Evolutionary conservation across 2,329 filamentous ascomycete genomes (phyloP).

Genomic region (Meredithiella fracta): DNA sequence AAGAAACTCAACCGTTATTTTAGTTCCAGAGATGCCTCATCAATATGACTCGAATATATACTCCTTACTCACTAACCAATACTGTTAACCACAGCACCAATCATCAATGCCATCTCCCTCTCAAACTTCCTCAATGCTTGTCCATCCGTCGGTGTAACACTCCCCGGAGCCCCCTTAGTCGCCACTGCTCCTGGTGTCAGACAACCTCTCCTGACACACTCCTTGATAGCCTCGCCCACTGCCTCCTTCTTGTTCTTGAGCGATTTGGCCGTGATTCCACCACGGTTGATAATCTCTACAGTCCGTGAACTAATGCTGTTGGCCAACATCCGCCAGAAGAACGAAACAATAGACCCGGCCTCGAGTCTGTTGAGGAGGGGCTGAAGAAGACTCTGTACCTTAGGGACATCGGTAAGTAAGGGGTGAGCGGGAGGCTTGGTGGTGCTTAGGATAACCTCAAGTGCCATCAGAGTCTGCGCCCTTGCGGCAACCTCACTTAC

Average conservation of each 20-base stretch:
- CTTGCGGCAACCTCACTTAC: slow-evolving; percentile 65
- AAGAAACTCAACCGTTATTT: not conserved
- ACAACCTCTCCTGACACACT: slow-evolving; percentile 67
- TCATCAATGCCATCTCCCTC: slow-evolving; percentile 87
- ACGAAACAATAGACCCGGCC: slow-evolving; percentile 70
- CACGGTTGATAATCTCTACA: slow-evolving; percentile 67
- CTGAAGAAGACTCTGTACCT: not conserved
- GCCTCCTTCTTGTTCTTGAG: slow-evolving; percentile 57
- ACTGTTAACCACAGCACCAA: slow-evolving; percentile 57
- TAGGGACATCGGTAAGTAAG: slow-evolving; percentile 29
- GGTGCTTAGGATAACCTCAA: slow-evolving; percentile 59
- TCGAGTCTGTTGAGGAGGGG: slow-evolving; percentile 60
- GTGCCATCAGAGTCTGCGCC: slow-evolving; percentile 80
- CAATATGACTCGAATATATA: not conserved
- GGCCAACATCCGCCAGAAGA: slow-evolving; percentile 86
- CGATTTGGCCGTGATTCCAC: slow-evolving; percentile 70
- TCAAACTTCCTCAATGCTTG: slow-evolving; percentile 50
- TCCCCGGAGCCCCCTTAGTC: slow-evolving; percentile 10
- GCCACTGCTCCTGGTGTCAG: slow-evolving; percentile 43
- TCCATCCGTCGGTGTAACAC: slow-evolving; percentile 21
- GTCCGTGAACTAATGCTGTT: slow-evolving; percentile 59
- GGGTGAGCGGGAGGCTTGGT: slow-evolving; percentile 55
- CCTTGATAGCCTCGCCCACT: slow-evolving; percentile 61
- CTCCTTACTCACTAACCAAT: slow-evolving; percentile 21
- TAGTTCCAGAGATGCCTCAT: not conserved